Conservation (phyloP, 495 filamentous ascomycete genomes). For the Podospora sp. region DNA sequence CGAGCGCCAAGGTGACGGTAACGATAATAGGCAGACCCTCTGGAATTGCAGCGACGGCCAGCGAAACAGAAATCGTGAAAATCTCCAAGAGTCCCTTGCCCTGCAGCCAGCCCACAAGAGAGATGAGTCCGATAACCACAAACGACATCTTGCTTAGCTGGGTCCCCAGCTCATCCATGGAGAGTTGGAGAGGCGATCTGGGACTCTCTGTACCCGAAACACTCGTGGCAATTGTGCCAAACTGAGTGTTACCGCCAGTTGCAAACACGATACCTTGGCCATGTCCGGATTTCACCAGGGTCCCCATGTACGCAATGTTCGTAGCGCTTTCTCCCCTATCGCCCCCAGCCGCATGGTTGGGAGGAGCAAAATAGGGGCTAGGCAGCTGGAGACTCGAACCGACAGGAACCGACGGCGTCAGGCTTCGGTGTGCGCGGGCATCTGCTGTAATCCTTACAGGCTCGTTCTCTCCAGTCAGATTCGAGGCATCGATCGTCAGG, state of each 20-base stretch:
- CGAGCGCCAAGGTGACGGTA: slow-evolving; percentile 91
- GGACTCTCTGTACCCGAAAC: slow-evolving; percentile 93
- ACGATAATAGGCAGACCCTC: slow-evolving; percentile 98
- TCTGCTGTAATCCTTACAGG: slow-evolving; percentile 77
- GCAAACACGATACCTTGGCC: slow-evolving; percentile 95
- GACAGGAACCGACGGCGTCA: slow-evolving; percentile 23
- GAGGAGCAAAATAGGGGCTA: slow-evolving; percentile 39
- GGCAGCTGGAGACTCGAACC: slow-evolving; percentile 38
- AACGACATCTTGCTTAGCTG: slow-evolving; percentile 96
- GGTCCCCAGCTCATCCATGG: slow-evolving; percentile 95
- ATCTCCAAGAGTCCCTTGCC: slow-evolving; percentile 90
- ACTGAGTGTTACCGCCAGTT: slow-evolving; percentile 89
- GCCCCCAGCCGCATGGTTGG: slow-evolving; percentile 20
- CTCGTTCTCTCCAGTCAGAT: slow-evolving; percentile 95
- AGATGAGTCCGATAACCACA: slow-evolving; percentile 89
- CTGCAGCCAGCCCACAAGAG: slow-evolving; percentile 83
- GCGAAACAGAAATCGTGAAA: slow-evolving; percentile 95
- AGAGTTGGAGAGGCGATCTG: slow-evolving; percentile 86
- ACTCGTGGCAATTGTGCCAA: slow-evolving; percentile 92
- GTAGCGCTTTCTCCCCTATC: slow-evolving; percentile 41
- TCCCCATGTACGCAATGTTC: slow-evolving; percentile 98
- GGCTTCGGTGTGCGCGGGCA: slow-evolving; percentile 62
- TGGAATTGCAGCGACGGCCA: slow-evolving; percentile 95
- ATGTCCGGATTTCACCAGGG: slow-evolving; percentile 92
- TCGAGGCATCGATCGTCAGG: slow-evolving; percentile 93